A percentile compares a stretch with the other conserved stretches of the same genome.
These are phyloP conservation scores for Lasiodiplodia theobromae DNA, from an alignment of 2,329 filamentous ascomycete genomes.

Conservation along the genomic window DNA sequence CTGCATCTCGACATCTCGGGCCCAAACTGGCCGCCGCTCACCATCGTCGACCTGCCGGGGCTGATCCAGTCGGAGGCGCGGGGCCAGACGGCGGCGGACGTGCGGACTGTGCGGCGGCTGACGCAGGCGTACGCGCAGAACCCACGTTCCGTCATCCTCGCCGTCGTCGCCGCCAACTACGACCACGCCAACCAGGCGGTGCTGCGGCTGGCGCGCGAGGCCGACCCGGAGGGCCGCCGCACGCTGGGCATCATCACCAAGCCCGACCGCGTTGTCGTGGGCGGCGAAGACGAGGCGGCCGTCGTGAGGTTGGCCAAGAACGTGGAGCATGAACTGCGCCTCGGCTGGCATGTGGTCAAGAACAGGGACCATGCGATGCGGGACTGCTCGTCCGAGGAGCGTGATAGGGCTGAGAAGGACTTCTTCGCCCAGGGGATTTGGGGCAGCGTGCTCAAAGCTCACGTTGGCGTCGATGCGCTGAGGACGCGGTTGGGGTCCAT, in stretches of 20 bases:
- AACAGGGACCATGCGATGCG: constrained; percentile 49
- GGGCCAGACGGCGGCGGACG: constrained; percentile 43
- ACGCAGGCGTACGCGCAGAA: constrained; percentile 64
- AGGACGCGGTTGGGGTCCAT: constrained; percentile 53
- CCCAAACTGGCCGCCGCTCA: constrained; percentile 40
- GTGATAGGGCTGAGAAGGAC: constrained; percentile 45
- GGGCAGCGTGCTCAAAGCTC: constrained; percentile 38
- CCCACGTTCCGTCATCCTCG: constrained; percentile 65
- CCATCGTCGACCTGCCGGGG: constrained; percentile 48
- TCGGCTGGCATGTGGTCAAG: constrained; percentile 63
- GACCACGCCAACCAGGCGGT: constrained; percentile 65
- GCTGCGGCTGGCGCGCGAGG: constrained; percentile 54
- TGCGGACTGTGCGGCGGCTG: constrained; percentile 41
- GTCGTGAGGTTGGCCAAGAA: constrained; percentile 52
- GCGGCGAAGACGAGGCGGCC: constrained; percentile 49
- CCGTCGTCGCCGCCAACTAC: constrained; percentile 50
- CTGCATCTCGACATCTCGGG: constrained; percentile 39
- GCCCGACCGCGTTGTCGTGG: constrained; percentile 53
- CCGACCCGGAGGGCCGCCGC: constrained; percentile 55
- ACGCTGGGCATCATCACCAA: constrained; percentile 67
- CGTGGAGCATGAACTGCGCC: constrained; percentile 48
- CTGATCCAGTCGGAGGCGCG: constrained; percentile 45
- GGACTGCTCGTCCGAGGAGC: constrained; percentile 45
- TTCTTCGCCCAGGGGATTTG: constrained; percentile 45
- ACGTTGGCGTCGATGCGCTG: constrained; percentile 58